Evolutionary conservation across 495 filamentous ascomycete species (phyloP).

Genomic region (Ascodesmis nigricans): DNA sequence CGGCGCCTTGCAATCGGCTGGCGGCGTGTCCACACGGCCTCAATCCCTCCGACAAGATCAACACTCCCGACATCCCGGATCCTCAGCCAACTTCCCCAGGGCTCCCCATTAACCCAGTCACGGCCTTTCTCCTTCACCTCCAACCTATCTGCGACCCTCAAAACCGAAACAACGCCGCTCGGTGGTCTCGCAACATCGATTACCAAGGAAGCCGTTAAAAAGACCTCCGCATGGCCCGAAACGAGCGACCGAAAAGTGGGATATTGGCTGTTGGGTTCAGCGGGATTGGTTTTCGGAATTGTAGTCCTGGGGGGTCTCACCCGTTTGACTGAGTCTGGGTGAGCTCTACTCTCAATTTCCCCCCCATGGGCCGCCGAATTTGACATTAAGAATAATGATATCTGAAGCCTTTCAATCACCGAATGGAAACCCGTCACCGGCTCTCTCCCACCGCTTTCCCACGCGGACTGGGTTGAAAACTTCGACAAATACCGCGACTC

Average conservation of each 20-base stretch:
- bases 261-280: constrained; percentile 84
- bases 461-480: constrained; percentile 65
- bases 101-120: too few species aligned
- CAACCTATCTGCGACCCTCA: not conserved
- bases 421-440: constrained; percentile 98
- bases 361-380: not conserved
- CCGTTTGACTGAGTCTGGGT: constrained; percentile 89
- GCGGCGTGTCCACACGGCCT: too few species aligned
- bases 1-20: too few species aligned
- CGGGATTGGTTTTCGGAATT: constrained; percentile 82
- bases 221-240: constrained; percentile 38
- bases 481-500: constrained; percentile 78
- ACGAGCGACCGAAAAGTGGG: constrained; percentile 51
- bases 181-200: constrained; percentile 13
- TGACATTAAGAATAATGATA: not conserved
- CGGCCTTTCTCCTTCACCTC: constrained; percentile 13
- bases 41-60: too few species aligned
- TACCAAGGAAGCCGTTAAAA: constrained; percentile 7
- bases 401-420: constrained; percentile 69
- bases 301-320: constrained; percentile 90
- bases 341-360: constrained; percentile 24
- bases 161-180: constrained; percentile 7
- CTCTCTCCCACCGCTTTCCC: constrained; percentile 59
- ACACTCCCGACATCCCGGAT: too few species aligned
- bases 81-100: too few species aligned